These are phyloP conservation scores for Taphrina communis DNA, from an alignment of 1,139 yeast species.

Conservation along the genomic window DNA sequence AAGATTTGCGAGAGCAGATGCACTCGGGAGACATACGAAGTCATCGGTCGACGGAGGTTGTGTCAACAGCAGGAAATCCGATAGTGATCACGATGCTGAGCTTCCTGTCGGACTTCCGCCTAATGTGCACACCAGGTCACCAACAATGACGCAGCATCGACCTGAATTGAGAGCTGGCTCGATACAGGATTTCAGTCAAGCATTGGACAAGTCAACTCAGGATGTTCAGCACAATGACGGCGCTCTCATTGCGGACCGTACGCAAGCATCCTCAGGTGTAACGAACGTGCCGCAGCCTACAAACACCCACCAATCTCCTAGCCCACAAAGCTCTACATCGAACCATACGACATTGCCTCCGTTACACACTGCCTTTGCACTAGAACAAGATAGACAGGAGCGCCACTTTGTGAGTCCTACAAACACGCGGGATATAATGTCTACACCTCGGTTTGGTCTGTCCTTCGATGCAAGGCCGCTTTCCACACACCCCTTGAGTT, in stretches of 20 bases:
- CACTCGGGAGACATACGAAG: conserved; percentile 69
- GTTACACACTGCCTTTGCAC: conserved; percentile 11
- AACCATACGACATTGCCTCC: conserved; percentile 18
- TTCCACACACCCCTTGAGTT: conserved; percentile 21
- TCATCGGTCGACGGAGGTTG: conserved; percentile 50
- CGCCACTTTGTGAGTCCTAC: conserved; percentile 3
- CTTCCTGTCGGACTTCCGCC: background rate
- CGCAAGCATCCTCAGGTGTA: background rate
- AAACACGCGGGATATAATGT: conserved; percentile 1
- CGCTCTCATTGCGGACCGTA: background rate
- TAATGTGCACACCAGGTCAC: background rate
- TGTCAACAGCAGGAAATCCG: conserved; percentile 34
- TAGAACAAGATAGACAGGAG: conserved; percentile 2
- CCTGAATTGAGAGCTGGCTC: background rate
- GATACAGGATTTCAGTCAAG: background rate
- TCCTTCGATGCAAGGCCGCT: conserved; percentile 17
- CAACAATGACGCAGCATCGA: background rate
- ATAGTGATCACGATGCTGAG: conserved; percentile 29
- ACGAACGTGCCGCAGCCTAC: background rate
- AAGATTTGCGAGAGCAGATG: conserved; percentile 77
- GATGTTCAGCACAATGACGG: background rate
- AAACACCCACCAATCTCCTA: background rate
- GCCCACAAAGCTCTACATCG: background rate
- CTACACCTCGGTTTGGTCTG: conserved; percentile 11
- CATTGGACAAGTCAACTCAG: background rate